A percentile compares a stretch with the other conserved stretches of the same genome.
Conservation (phyloP, 164 flowering plant genomes). For the Vitis cinerea region DNA sequence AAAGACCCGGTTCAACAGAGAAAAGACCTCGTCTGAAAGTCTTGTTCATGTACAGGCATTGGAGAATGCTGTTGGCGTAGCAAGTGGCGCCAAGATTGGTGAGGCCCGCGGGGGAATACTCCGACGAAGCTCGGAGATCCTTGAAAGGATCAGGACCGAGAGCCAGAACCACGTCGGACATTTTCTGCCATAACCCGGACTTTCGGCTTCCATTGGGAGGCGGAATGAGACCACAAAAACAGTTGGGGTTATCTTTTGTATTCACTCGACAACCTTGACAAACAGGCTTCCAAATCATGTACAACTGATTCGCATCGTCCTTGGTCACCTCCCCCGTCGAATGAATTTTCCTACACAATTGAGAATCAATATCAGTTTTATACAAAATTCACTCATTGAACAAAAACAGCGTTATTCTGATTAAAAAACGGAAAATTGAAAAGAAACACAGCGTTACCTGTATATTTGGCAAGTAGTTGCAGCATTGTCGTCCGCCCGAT, state of each 20-base stretch:
- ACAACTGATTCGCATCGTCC: constrained; percentile 63
- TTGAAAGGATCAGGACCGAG: constrained; percentile 75
- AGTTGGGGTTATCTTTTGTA: constrained; percentile 88
- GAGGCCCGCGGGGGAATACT: constrained; percentile 71
- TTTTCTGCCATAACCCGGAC: constrained; percentile 91
- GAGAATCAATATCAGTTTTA: neutral
- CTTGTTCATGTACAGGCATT: constrained; percentile 83
- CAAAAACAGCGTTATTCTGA: neutral
- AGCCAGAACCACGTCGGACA: constrained; percentile 54
- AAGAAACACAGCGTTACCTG: constrained; percentile 35
- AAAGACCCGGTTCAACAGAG: constrained; percentile 68
- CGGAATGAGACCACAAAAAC: constrained; percentile 90
- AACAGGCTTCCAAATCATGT: constrained; percentile 64
- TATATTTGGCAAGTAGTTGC: constrained; percentile 46
- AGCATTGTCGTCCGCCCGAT: constrained; percentile 37
- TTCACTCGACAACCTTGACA: constrained; percentile 94
- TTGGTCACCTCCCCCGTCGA: constrained; percentile 45
- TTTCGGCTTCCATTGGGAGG: constrained; percentile 79
- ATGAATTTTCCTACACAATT: constrained; percentile 65
- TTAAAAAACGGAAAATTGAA: neutral
- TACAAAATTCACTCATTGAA: neutral
- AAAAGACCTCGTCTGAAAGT: constrained; percentile 78
- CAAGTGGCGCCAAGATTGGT: constrained; percentile 97
- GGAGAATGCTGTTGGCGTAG: constrained; percentile 97
- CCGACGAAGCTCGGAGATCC: constrained; percentile 63